Conservation (phyloP, 176 grass and related monocot species). For the Carex kokanica region DNA sequence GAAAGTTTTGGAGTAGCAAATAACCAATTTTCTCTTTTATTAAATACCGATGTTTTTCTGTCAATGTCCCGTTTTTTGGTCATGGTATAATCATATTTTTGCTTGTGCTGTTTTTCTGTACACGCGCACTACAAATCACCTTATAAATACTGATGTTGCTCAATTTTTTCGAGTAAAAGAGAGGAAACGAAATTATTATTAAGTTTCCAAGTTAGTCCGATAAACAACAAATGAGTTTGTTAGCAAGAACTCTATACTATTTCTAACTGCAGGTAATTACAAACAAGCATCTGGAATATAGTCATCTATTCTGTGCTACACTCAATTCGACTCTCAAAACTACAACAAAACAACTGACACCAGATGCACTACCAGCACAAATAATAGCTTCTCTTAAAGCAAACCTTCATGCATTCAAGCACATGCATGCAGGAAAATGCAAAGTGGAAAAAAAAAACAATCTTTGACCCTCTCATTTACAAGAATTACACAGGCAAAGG, state of each 20-base stretch:
- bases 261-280: slow-evolving; percentile 11
- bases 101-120: background rate
- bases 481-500: slow-evolving; percentile 58
- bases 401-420: slow-evolving; percentile 10
- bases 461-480: slow-evolving; percentile 50
- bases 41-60: no score
- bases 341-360: slow-evolving; percentile 6
- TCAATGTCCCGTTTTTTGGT: no score
- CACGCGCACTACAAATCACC: background rate
- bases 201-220: background rate
- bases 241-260: slow-evolving; percentile 16
- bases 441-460: background rate
- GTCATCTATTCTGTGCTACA: slow-evolving; percentile 18
- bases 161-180: background rate
- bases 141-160: background rate
- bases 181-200: background rate
- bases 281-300: slow-evolving; percentile 24
- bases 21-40: no score
- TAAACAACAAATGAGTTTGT: background rate
- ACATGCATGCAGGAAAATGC: slow-evolving; percentile 15
- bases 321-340: slow-evolving; percentile 22
- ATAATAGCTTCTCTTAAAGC: background rate
- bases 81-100: background rate
- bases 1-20: no score
- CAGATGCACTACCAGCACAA: slow-evolving; percentile 10